Percentiles rank a stretch among this genome's conserved stretches.
Conservation (phyloP, 2,329 filamentous ascomycete species). For the Calycina herbarum region DNA sequence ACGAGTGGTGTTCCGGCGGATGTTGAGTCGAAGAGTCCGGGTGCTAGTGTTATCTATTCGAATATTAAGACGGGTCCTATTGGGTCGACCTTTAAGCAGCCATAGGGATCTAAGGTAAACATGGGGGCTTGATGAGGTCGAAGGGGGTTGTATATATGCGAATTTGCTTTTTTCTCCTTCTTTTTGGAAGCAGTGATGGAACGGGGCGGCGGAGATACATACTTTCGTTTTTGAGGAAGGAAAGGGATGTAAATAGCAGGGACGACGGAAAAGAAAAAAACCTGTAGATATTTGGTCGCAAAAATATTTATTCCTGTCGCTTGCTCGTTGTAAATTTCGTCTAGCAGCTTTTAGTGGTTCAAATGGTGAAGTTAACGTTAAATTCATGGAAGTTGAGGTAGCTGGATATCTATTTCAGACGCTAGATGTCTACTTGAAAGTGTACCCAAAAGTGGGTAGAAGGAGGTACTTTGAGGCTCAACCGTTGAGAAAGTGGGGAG, state of each 20-base stretch:
- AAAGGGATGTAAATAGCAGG: background rate
- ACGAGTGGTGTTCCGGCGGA: slow-evolving; percentile 52
- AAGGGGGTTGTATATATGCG: background rate
- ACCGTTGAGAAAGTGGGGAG: too few relatives aligned
- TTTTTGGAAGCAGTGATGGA: background rate
- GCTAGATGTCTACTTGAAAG: too few relatives aligned
- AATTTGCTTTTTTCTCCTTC: background rate
- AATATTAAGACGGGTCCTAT: slow-evolving; percentile 38
- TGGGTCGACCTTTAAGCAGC: slow-evolving; percentile 34
- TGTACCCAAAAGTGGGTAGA: too few relatives aligned
- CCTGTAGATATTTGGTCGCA: slow-evolving; percentile 6
- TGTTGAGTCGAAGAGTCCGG: slow-evolving; percentile 48
- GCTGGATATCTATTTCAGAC: too few relatives aligned
- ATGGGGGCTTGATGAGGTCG: background rate
- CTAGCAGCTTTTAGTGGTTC: too few relatives aligned
- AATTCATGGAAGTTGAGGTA: too few relatives aligned
- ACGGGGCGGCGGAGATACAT: background rate
- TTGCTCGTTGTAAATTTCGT: too few relatives aligned
- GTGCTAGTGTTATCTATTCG: slow-evolving; percentile 44
- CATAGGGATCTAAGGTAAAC: background rate
- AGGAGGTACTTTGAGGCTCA: too few relatives aligned
- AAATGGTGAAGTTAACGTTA: too few relatives aligned
- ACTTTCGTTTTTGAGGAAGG: background rate
- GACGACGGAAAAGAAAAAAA: background rate
- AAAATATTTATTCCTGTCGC: too few relatives aligned